These are phyloP conservation scores for Cystobasidium sp. DNA, from an alignment of 1,284 basidiomycete species.

Conservation along the genomic window DNA sequence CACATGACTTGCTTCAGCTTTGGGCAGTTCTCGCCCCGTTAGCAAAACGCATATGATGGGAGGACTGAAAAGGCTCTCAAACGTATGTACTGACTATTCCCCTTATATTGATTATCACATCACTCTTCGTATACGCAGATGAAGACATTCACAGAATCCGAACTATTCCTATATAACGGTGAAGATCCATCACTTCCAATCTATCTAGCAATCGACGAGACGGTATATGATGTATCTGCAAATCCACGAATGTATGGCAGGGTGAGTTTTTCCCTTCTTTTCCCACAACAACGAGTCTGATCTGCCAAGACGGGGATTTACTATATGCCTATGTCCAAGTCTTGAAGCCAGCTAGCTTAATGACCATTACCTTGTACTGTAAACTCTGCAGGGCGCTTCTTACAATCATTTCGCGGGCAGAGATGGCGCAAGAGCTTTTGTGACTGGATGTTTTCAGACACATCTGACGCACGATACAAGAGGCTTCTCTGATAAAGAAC, in stretches of 20 bases:
- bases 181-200: slow-evolving; percentile 69
- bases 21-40: no score
- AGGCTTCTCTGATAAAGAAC: slow-evolving; percentile 73
- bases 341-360: no score
- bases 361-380: no score
- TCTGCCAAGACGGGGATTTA: no score
- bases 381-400: slow-evolving; percentile 69
- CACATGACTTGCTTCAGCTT: slow-evolving; percentile 13
- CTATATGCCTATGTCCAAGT: no score
- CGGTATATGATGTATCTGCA: slow-evolving; percentile 86
- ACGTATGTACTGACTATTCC: not conserved
- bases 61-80: not conserved
- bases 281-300: no score
- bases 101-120: no score
- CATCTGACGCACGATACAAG: slow-evolving; percentile 89
- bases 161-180: slow-evolving; percentile 77
- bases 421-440: slow-evolving; percentile 87
- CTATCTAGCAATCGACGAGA: slow-evolving; percentile 87
- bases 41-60: not conserved
- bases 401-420: slow-evolving; percentile 83
- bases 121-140: slow-evolving; percentile 59
- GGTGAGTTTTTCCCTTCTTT: slow-evolving; percentile 3
- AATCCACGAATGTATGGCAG: slow-evolving; percentile 77
- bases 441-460: slow-evolving; percentile 84
- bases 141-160: slow-evolving; percentile 72